Percentiles rank a stretch among this genome's conserved stretches.
Evolutionary conservation across 331 rosid species (phyloP).

Genomic region (Pyracantha coccinea): DNA sequence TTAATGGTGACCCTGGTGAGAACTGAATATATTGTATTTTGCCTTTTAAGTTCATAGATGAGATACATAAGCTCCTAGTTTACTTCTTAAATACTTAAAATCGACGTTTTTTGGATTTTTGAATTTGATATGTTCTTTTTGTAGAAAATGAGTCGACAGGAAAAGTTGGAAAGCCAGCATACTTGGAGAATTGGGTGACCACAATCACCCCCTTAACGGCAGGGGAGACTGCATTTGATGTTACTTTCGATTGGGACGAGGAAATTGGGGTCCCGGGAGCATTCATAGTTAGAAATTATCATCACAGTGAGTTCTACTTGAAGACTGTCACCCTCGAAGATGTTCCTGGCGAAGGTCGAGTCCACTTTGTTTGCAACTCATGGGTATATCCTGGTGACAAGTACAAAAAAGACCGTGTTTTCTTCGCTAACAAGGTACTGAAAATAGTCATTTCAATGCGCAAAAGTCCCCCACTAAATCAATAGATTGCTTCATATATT

Average conservation of each 20-base stretch:
- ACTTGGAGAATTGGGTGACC: conserved; percentile 18
- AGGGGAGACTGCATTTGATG: conserved; percentile 12
- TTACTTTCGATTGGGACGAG: conserved; percentile 29
- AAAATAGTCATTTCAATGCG: neutral
- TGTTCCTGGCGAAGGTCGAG: conserved; percentile 35
- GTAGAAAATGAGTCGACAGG: conserved; percentile 19
- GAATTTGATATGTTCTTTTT: neutral
- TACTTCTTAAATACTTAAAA: too few relatives aligned
- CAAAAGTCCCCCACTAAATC: neutral
- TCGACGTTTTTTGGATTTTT: neutral
- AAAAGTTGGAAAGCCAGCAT: conserved; percentile 25
- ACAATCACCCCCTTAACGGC: conserved; percentile 20
- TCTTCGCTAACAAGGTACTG: conserved; percentile 40
- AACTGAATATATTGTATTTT: neutral
- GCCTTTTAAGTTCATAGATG: neutral
- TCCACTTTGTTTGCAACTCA: conserved; percentile 48
- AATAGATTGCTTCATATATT: neutral
- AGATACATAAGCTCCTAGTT: neutral
- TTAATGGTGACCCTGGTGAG: conserved; percentile 30
- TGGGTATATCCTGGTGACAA: conserved; percentile 35
- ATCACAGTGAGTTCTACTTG: conserved; percentile 30
- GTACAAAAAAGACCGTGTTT: conserved; percentile 28
- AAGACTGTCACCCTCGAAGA: conserved; percentile 37
- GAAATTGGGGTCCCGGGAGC: conserved; percentile 47
- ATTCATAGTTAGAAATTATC: conserved; percentile 20